Evolutionary conservation across 2,329 filamentous ascomycete species (phyloP).

Genomic region (Talaromyces sp.): DNA sequence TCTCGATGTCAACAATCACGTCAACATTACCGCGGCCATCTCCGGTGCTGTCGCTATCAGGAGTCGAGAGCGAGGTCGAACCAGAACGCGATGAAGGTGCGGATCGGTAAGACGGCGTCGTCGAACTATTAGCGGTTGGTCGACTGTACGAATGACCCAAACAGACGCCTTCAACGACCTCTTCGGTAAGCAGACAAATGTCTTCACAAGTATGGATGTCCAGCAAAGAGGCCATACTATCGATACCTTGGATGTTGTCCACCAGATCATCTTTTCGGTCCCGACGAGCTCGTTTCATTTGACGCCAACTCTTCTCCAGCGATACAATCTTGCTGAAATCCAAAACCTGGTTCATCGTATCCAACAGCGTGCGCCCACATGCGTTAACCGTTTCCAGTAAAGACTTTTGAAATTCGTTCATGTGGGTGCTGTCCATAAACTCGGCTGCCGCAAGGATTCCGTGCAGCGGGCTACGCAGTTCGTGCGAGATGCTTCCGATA

Average conservation of each 20-base stretch:
- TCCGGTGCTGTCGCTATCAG: slow-evolving; percentile 2
- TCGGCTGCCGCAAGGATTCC: slow-evolving; percentile 38
- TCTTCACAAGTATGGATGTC: slow-evolving; percentile 34
- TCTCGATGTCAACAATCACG: slow-evolving; percentile 49
- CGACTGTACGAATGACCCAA: slow-evolving; percentile 42
- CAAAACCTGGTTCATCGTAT: slow-evolving; percentile 40
- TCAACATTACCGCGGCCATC: slow-evolving; percentile 29
- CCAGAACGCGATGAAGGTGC: slow-evolving; percentile 5
- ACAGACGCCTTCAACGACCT: slow-evolving; percentile 51
- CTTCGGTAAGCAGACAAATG: slow-evolving; percentile 44
- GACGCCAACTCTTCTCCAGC: slow-evolving; percentile 30
- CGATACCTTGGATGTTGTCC: slow-evolving; percentile 18
- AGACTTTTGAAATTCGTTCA: slow-evolving; percentile 35
- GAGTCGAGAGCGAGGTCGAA: slow-evolving; percentile 9
- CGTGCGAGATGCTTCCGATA: slow-evolving; percentile 40
- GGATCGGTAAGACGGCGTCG: background rate
- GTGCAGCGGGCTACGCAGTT: slow-evolving; percentile 38
- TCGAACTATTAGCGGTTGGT: slow-evolving; percentile 7
- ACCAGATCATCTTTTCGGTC: slow-evolving; percentile 16
- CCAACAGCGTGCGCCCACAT: slow-evolving; percentile 36
- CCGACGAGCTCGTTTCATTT: slow-evolving; percentile 24
- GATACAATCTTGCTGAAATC: slow-evolving; percentile 50
- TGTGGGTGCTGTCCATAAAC: slow-evolving; percentile 32
- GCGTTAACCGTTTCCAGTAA: slow-evolving; percentile 36
- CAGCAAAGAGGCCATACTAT: slow-evolving; percentile 27